Evolutionary conservation across 805 yeast species (phyloP), one percentile per base, ranked within the genome.

Genomic region (Candida dajiaensis): DNA sequence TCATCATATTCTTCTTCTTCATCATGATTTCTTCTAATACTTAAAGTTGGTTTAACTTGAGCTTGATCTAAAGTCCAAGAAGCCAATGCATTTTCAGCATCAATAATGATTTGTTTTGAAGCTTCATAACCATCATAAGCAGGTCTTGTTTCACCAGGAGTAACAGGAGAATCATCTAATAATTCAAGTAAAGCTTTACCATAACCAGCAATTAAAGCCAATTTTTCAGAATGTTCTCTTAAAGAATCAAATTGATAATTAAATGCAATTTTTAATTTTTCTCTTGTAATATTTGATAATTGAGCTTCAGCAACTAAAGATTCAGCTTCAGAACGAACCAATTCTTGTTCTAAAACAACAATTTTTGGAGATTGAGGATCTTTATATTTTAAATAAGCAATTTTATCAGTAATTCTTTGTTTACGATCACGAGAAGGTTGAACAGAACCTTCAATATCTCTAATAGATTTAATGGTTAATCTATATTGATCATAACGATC

Each of bases 101-200:
- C 95, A 57, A 85, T 81, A 60, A 85, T 85, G 67, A 85, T 85
- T 71, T 85, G 95, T 71, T 85, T 85, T 38, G 92, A 83, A 41
- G 92, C 89, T 67, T 85, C 94, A 66, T 85, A 85, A 57, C 95
- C 95, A 60, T 85, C 95, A 66, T 85, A 85, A 49, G 90, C 85
- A 37, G 90, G 85, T 80, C 94, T 83, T 42, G 92, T 85, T 72
- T 86, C 95, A 74, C 95, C 95, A 49, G 95, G 95, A 49, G 92
- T 85, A 44, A 86, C 92, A 51, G 94, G 86, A 52, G 88, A 71
- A 62, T 85, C 94, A 62, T 86, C 95, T 63, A 87, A 74, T 63
- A 87, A 76, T 70, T 85, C 92, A 63, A 87, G 74, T 49, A 87
- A 69, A 28, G 92, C 94, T 72, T 85, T 85, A 70, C 95, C 95